phyloP scores from a whole-genome alignment of 2,329 filamentous ascomycete genomes.

The Microsporum ferrugineum region DNA sequence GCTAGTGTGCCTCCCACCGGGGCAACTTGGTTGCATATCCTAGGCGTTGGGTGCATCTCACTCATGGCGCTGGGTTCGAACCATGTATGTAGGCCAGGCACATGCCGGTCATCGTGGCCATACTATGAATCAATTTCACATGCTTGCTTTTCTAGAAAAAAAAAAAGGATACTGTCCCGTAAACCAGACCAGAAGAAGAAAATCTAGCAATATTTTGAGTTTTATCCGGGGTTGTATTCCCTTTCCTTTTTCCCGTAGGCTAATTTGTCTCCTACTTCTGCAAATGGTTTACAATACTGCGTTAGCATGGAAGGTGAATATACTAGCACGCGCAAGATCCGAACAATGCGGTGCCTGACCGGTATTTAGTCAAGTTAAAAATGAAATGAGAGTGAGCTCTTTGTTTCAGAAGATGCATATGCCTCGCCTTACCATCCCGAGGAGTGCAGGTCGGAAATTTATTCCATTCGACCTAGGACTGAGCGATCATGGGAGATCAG shows the following conservation, averaged over 20 bases:
- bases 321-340: background rate
- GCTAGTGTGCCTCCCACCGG: background rate
- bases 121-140: background rate
- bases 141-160: background rate
- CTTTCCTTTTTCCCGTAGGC: background rate
- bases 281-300: background rate
- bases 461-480: constrained; percentile 1
- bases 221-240: background rate
- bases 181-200: background rate
- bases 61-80: background rate
- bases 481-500: background rate
- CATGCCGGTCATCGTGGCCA: constrained; percentile 2
- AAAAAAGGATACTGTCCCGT: background rate
- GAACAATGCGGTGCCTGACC: background rate
- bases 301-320: background rate
- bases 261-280: background rate
- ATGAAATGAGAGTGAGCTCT: background rate
- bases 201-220: background rate
- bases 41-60: background rate
- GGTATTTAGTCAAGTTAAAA: background rate
- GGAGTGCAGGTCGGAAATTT: background rate
- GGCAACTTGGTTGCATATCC: constrained; percentile 1
- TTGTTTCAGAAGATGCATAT: background rate
- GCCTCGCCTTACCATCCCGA: background rate
- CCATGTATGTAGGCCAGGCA: background rate